Conservation (phyloP, 2,329 filamentous ascomycete genomes). For the Didymella pinodella region DNA sequence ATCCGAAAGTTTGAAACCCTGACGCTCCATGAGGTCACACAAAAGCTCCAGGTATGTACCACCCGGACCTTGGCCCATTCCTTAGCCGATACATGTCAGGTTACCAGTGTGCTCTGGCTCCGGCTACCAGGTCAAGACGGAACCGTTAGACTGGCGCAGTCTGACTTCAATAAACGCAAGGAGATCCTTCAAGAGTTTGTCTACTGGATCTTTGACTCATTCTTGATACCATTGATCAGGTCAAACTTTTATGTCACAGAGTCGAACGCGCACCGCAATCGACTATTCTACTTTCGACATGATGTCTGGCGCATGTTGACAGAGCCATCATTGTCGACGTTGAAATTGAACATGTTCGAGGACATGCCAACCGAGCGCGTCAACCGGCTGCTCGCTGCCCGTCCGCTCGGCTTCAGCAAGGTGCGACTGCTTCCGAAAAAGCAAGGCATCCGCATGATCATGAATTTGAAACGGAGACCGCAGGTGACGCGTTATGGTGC, state of each 20-base stretch:
- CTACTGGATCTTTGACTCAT: conserved; percentile 92
- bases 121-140: conserved; percentile 58
- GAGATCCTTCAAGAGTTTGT: conserved; percentile 86
- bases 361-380: conserved; percentile 70
- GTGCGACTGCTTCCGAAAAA: conserved; percentile 85
- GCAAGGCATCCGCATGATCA: conserved; percentile 79
- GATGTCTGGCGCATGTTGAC: conserved; percentile 85
- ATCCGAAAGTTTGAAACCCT: conserved; percentile 83
- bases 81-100: conserved; percentile 56
- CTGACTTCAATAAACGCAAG: conserved; percentile 76
- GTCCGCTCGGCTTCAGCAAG: conserved; percentile 77
- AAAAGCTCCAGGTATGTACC: conserved; percentile 73
- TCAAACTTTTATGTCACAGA: conserved; percentile 96
- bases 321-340: conserved; percentile 71
- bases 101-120: conserved; percentile 77
- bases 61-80: conserved; percentile 14
- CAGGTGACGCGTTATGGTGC: conserved; percentile 62
- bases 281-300: conserved; percentile 92
- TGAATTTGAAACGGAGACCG: conserved; percentile 77
- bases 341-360: conserved; percentile 80
- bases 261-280: conserved; percentile 79
- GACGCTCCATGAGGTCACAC: conserved; percentile 77
- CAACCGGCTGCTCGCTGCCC: conserved; percentile 64
- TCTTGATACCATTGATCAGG: conserved; percentile 85
- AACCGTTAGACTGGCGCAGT: conserved; percentile 67